phyloP scores from a whole-genome alignment of 1,139 yeast genomes.

The Protomyces inouyei region DNA sequence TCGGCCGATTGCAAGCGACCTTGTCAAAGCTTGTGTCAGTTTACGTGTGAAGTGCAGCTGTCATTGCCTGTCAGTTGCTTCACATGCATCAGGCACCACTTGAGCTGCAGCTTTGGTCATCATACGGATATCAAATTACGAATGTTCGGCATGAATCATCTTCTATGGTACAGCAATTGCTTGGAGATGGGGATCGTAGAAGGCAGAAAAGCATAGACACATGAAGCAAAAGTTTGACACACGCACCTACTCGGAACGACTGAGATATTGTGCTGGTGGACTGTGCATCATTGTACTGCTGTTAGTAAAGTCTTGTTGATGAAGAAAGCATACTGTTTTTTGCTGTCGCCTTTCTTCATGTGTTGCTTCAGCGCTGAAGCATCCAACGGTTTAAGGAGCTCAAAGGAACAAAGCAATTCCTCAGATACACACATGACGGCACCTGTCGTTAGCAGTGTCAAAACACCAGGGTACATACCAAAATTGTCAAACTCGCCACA shows the following conservation, averaged over 20 bases:
- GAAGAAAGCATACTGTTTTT: conserved; percentile 34
- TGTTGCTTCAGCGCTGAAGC: conserved; percentile 88
- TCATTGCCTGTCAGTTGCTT: too few relatives aligned
- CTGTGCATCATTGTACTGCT: conserved; percentile 18
- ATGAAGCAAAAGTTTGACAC: background rate
- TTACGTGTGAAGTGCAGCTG: too few relatives aligned
- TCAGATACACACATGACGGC: conserved; percentile 97
- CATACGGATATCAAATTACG: too few relatives aligned
- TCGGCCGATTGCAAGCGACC: too few relatives aligned
- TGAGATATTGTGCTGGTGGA: conserved; percentile 25
- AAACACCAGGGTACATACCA: conserved; percentile 43
- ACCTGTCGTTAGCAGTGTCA: conserved; percentile 37
- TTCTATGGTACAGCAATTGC: background rate
- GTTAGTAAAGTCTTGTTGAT: background rate
- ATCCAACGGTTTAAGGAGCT: conserved; percentile 87
- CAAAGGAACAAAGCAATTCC: conserved; percentile 85
- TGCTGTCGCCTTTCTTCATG: conserved; percentile 71
- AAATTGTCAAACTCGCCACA: conserved; percentile 98
- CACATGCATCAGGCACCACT: too few relatives aligned
- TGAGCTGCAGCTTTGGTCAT: too few relatives aligned
- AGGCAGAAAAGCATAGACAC: background rate
- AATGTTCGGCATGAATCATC: background rate
- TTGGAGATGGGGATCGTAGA: background rate
- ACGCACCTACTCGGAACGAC: conserved; percentile 13
- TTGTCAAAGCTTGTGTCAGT: too few relatives aligned